Evolutionary conservation across 768 basidiomycete species (phyloP).

Genomic region (Dendrothele bispora): DNA sequence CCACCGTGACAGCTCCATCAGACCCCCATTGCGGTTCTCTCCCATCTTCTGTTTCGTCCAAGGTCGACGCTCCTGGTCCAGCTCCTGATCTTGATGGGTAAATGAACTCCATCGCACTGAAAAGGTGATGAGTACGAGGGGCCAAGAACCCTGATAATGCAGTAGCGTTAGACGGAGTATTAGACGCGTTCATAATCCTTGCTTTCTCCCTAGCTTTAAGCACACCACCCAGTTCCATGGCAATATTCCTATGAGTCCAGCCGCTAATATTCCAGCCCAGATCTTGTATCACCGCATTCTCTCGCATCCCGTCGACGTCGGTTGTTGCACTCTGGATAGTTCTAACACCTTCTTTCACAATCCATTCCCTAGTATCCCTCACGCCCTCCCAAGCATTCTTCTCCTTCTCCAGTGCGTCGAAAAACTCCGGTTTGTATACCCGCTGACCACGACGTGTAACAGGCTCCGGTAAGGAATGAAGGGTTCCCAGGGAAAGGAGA

Average conservation of each 20-base stretch:
- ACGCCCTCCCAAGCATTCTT: constrained; percentile 63
- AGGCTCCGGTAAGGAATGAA: constrained; percentile 88
- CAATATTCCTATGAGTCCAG: constrained; percentile 55
- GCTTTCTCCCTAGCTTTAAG: constrained; percentile 53
- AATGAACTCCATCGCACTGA: constrained; percentile 45
- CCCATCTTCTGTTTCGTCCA: constrained; percentile 14
- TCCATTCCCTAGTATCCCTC: constrained; percentile 58
- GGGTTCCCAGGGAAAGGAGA: constrained; percentile 72
- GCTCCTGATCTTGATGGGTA: constrained; percentile 5
- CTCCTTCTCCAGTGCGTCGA: constrained; percentile 57
- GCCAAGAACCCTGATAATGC: no score
- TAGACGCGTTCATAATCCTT: no score
- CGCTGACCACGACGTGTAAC: constrained; percentile 80
- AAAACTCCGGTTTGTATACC: constrained; percentile 85
- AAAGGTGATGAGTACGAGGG: not conserved
- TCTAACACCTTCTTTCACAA: constrained; percentile 32
- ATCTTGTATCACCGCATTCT: constrained; percentile 14
- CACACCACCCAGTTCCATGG: constrained; percentile 58
- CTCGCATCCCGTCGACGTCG: constrained; percentile 3
- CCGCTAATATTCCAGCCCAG: constrained; percentile 31
- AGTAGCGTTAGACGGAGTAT: constrained; percentile 25
- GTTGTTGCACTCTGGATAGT: constrained; percentile 11
- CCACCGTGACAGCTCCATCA: not conserved
- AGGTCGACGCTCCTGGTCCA: not conserved
- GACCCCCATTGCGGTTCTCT: constrained; percentile 1